Evolutionary conservation across 495 filamentous ascomycete genomes (phyloP), one percentile per base, ranked within the genome.

Genomic region (Terfezia boudieri): DNA sequence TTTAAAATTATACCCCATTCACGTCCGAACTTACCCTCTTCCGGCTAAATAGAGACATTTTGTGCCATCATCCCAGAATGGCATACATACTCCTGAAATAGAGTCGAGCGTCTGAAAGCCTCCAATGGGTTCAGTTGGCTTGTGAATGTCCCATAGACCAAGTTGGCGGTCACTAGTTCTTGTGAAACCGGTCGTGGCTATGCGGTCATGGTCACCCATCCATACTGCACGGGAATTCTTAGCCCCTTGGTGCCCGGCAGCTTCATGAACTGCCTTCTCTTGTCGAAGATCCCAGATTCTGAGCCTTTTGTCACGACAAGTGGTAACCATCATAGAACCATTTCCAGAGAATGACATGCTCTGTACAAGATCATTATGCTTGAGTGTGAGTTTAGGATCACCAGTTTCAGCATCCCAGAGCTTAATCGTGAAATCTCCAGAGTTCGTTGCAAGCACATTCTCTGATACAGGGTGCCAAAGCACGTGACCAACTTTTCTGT

Each of bases 11-110:
- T 38, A 2, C 9, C 12, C 43, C 14, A 20, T 6, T 9, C 43
- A 14, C 20, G 2, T 46, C 35, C 23, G 52, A 10, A 73, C 83
- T 71, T 69, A 93, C 86, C 89, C 90, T 72, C 94, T 93, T 58
- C 90, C 90, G 54, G 92, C 90, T 57, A 96, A 72, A 67, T 94
- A 98, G 61, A 98, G 71, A 58, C 84, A 88, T 67, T 85, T 84
- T 8, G 84, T 93, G 37, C 86, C 83, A 52, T 96, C 92, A 66
- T 98, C 90, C 90, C 90, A 98, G 77, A 98, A 98, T 7, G 90
- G 90, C 86, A 98, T 96, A 73, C 85, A 93, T 49, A 98, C 86
- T 61, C 92, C 92, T 16, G 89, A 95, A 58, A 94, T 93, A 26
- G 85, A 86, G 67, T 96, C 92, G 50, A 98, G 72, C 49, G 78